A percentile compares a stretch with the other conserved stretches of the same genome.
Evolutionary conservation across 139 green algal species (phyloP).

Genomic region (Tetratostichococcus sp.): DNA sequence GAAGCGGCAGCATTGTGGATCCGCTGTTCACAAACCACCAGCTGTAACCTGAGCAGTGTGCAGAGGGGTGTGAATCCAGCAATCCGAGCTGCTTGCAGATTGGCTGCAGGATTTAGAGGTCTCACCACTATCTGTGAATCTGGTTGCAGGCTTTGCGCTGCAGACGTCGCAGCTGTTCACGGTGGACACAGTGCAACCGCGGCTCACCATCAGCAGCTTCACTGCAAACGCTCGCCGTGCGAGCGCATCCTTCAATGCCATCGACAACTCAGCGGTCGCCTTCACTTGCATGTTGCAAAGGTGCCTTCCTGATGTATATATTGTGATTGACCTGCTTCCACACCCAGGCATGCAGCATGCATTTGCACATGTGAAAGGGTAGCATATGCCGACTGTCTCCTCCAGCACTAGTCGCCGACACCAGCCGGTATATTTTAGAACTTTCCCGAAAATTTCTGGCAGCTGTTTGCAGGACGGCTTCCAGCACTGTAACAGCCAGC

Average conservation of each 20-base stretch:
- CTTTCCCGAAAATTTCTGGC: too few species aligned
- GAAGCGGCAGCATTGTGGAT: background rate
- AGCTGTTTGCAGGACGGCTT: background rate
- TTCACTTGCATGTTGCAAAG: conserved; percentile 38
- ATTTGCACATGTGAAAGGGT: too few species aligned
- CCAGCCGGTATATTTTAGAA: too few species aligned
- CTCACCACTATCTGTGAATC: too few species aligned
- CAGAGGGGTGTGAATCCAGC: too few species aligned
- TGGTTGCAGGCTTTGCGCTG: conserved; percentile 6
- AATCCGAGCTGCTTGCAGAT: too few species aligned
- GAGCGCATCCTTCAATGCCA: conserved; percentile 11
- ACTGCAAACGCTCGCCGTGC: background rate
- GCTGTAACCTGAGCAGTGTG: background rate
- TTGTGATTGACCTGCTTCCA: too few species aligned
- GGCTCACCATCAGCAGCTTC: background rate
- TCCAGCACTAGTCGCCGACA: too few species aligned
- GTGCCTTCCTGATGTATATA: too few species aligned
- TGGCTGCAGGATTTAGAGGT: too few species aligned
- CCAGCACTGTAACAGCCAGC: background rate
- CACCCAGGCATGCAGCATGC: too few species aligned
- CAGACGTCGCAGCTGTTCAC: conserved; percentile 17
- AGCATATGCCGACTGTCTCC: too few species aligned
- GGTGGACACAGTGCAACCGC: conserved; percentile 1
- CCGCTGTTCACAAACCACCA: background rate
- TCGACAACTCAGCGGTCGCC: conserved; percentile 44